Conservation (phyloP, 805 yeast genomes). For the Maudiozyma saulgeensis region DNA sequence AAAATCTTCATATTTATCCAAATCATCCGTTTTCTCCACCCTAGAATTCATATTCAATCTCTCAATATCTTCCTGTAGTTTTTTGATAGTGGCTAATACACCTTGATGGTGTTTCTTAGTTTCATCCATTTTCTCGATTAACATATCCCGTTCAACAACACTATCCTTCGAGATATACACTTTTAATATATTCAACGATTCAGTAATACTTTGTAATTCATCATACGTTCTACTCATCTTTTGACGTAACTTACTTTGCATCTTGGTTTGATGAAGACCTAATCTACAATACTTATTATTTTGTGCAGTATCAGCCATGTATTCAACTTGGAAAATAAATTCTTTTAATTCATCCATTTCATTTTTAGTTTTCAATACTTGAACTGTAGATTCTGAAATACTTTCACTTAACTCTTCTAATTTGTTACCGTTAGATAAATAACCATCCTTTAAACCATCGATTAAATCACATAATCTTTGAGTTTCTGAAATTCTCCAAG, state of each 20-base stretch:
- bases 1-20: background rate
- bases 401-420: constrained; percentile 3
- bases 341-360: constrained; percentile 3
- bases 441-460: background rate
- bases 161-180: constrained; percentile 10
- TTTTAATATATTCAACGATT: constrained; percentile 16
- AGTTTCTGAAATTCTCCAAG: constrained; percentile 34
- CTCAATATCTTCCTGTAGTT: constrained; percentile 16
- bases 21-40: background rate
- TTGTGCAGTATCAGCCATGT: constrained; percentile 1
- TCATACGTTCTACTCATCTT: constrained; percentile 13
- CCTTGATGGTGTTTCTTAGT: constrained; percentile 13
- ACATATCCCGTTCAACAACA: constrained; percentile 10
- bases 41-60: constrained; percentile 6
- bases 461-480: constrained; percentile 9
- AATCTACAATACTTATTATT: constrained; percentile 10
- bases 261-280: constrained; percentile 15
- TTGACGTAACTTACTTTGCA: constrained; percentile 15
- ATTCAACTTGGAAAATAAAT: constrained; percentile 7
- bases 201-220: constrained; percentile 11
- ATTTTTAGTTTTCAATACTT: background rate
- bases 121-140: constrained; percentile 10
- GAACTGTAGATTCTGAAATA: constrained; percentile 1
- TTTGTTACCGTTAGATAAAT: background rate
- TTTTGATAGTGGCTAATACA: constrained; percentile 15